phyloP scores from a whole-genome alignment of 805 yeast species.

The Candida argentea region DNA sequence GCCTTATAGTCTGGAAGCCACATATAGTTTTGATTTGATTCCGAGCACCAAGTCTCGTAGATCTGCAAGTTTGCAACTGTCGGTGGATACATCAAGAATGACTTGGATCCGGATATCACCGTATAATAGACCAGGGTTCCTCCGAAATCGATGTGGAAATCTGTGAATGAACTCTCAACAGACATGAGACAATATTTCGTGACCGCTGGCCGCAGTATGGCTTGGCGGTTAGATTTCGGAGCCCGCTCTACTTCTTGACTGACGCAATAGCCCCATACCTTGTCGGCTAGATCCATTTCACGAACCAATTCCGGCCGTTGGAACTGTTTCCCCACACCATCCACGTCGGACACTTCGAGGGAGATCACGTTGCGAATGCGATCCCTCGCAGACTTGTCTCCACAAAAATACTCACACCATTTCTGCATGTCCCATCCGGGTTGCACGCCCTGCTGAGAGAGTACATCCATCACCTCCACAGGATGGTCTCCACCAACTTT shows the following conservation, averaged over 20 bases:
- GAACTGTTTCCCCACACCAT: constrained; percentile 38
- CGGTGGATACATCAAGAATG: constrained; percentile 74
- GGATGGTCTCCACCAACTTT: constrained; percentile 52
- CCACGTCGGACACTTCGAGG: constrained; percentile 56
- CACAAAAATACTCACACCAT: constrained; percentile 67
- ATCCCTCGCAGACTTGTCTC: constrained; percentile 38
- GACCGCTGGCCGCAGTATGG: constrained; percentile 42
- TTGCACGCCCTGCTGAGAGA: constrained; percentile 57
- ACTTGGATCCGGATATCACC: constrained; percentile 62
- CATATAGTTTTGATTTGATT: constrained; percentile 46
- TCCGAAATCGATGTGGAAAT: constrained; percentile 86
- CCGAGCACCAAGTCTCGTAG: constrained; percentile 66
- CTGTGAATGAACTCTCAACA: constrained; percentile 71
- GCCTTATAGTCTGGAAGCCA: constrained; percentile 52
- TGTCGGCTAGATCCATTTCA: constrained; percentile 57
- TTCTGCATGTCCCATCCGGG: constrained; percentile 60
- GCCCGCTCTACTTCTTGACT: neutral
- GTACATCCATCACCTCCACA: constrained; percentile 83
- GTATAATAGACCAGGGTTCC: constrained; percentile 90
- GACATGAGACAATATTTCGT: constrained; percentile 82
- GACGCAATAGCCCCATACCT: constrained; percentile 38
- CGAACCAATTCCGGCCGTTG: constrained; percentile 58
- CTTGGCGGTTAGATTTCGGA: constrained; percentile 9
- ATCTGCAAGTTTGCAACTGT: constrained; percentile 47
- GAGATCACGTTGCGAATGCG: constrained; percentile 73